Base-by-base conservation (phyloP, 352 stramenopile species). In the Globisporangium parvum region DNA sequence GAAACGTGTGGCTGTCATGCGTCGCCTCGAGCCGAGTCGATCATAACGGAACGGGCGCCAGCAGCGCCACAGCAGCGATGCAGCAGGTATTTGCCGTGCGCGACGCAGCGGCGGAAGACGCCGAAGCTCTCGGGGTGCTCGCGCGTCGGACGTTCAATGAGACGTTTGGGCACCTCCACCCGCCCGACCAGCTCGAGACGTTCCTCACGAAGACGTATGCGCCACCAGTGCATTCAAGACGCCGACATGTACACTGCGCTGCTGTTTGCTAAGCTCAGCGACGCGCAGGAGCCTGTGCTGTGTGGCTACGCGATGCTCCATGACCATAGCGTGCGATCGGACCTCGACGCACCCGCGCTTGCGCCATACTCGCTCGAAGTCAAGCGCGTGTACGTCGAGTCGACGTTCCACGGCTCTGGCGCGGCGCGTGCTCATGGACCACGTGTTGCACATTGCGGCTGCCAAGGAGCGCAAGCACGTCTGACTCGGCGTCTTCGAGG, bases 401-500 rank as follows among this genome's bases (percentile, higher is more conserved):
- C 57, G 47, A 40, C 35, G 6, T 70, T 59, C 66, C 62, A 70
- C 48, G 66, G 66, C 55, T 60, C 49, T 11, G 66, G 66, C 15
- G 59, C 50, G 0, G 66, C 57, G 24, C 53, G 61, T 67, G 50
- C 47, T 73, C 24, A 73, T 67, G 62, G 55, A 67, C 47, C 55
- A 73, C 53, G 26, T 67, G 18, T 67, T 73, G 62, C 58, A 26
- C 15, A 51, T 70, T 24, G 53, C 62, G 41, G 48, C 47, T 56
- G 41, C 35, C 20, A 69, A 67, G 55, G 48, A 59, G 41, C 23
- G 23, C 14, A 20, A 31, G 44, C 44, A 53, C 63, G 55, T 64
- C 53, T 74, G 66, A 63, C 66, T 74, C 26, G 60, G 59, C 41
- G 66, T 74, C 23, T 71, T 60, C 59, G 66, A 74, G 23, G 52